phyloP scores from a whole-genome alignment of 176 grass and related monocot species.

The Aegilops sharonensis region DNA sequence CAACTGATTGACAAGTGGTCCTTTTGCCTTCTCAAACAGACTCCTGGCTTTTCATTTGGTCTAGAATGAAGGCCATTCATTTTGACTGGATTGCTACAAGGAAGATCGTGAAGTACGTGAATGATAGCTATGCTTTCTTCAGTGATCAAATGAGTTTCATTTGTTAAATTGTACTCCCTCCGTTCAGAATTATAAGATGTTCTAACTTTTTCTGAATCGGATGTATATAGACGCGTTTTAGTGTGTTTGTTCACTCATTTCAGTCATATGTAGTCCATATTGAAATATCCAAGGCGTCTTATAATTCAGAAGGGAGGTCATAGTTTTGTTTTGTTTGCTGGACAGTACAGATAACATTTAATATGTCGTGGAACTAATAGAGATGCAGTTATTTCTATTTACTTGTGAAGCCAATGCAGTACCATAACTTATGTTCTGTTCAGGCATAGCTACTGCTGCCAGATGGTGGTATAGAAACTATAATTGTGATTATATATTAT shows the following conservation, averaged over 20 bases:
- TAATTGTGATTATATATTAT: background rate
- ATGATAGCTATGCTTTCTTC: slow-evolving; percentile 36
- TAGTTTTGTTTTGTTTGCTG: slow-evolving; percentile 25
- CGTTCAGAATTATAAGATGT: no score
- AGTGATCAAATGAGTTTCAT: slow-evolving; percentile 27
- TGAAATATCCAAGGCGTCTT: no score
- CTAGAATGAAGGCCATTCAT: slow-evolving; percentile 57
- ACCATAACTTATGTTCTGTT: background rate
- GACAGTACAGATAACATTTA: background rate
- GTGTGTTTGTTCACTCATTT: no score
- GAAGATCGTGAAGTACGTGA: slow-evolving; percentile 45
- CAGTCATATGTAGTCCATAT: no score
- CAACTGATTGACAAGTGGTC: slow-evolving; percentile 44
- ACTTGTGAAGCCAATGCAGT: background rate
- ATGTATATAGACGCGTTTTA: no score
- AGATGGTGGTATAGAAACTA: background rate
- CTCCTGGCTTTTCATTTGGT: slow-evolving; percentile 77
- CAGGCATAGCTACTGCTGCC: slow-evolving; percentile 5
- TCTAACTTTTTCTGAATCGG: no score
- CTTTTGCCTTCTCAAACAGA: slow-evolving; percentile 65
- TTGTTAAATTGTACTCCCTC: slow-evolving; percentile 17
- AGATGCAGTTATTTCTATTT: slow-evolving; percentile 19
- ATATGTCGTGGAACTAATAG: slow-evolving; percentile 31
- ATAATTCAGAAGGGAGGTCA: no score
- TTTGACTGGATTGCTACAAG: slow-evolving; percentile 54